Percentiles rank a stretch among this genome's conserved stretches.
Conservation (phyloP, 495 filamentous ascomycete species). For the Talaromyces borbonicus region DNA sequence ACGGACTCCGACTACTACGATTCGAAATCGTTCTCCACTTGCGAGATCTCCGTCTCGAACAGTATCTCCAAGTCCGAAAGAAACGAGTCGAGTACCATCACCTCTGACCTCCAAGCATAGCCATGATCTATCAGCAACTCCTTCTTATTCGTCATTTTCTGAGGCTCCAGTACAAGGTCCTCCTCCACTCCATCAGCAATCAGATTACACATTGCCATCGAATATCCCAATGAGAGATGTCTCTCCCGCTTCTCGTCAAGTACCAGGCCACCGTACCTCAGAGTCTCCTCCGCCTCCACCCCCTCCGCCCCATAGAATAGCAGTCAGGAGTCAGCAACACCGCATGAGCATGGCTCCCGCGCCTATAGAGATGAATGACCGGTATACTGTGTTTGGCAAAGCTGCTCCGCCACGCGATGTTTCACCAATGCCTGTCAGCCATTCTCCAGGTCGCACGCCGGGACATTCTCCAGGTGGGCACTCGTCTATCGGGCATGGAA, state of each 20-base stretch:
- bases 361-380: slow-evolving; percentile 39
- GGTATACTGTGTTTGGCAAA: slow-evolving; percentile 36
- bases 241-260: slow-evolving; percentile 19
- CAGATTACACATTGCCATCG: slow-evolving; percentile 11
- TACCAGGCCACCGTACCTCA: slow-evolving; percentile 25
- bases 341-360: slow-evolving; percentile 25
- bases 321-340: slow-evolving; percentile 16
- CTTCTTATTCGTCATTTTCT: slow-evolving; percentile 9
- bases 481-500: slow-evolving; percentile 42
- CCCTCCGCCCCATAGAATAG: slow-evolving; percentile 23
- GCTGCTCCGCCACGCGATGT: slow-evolving; percentile 54
- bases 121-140: neutral
- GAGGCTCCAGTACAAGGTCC: slow-evolving; percentile 14
- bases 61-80: slow-evolving; percentile 7
- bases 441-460: slow-evolving; percentile 1
- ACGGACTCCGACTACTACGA: slow-evolving; percentile 23
- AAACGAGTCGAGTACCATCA: slow-evolving; percentile 8
- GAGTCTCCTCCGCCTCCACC: slow-evolving; percentile 35
- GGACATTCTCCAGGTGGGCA: slow-evolving; percentile 6
- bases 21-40: slow-evolving; percentile 27
- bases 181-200: too few relatives aligned
- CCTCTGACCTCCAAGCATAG: slow-evolving; percentile 19
- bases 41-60: slow-evolving; percentile 22
- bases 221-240: slow-evolving; percentile 8
- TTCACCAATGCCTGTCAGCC: slow-evolving; percentile 27